Conservation (phyloP, 306 rosid species). For the Lablab purpureus region DNA sequence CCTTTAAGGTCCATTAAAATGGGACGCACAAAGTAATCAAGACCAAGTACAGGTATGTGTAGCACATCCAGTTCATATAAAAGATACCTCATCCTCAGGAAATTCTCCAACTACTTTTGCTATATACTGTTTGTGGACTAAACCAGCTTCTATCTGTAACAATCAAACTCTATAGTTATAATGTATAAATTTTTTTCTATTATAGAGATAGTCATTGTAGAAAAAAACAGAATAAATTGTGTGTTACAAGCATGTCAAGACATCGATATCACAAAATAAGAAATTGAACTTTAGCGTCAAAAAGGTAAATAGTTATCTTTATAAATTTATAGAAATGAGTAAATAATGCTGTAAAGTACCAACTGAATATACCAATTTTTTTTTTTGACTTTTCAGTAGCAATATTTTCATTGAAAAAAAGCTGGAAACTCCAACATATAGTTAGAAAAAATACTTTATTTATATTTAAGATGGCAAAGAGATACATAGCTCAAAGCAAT, state of each 20-base stretch:
- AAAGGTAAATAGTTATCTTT: not conserved
- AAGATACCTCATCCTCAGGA: slow-evolving; percentile 71
- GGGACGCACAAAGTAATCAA: not conserved
- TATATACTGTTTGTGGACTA: slow-evolving; percentile 79
- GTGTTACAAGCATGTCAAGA: slow-evolving; percentile 12
- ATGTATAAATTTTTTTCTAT: slow-evolving; percentile 6
- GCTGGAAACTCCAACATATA: not conserved
- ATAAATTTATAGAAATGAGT: not conserved
- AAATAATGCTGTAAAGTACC: not conserved
- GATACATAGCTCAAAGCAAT: slow-evolving; percentile 9
- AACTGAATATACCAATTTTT: not conserved
- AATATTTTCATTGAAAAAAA: slow-evolving; percentile 10
- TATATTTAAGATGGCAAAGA: slow-evolving; percentile 11
- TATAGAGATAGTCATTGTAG: slow-evolving; percentile 5
- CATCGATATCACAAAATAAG: slow-evolving; percentile 22
- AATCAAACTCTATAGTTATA: slow-evolving; percentile 29
- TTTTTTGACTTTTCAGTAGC: not conserved
- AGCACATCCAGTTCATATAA: slow-evolving; percentile 46
- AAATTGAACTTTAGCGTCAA: slow-evolving; percentile 26
- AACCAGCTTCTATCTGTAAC: slow-evolving; percentile 86
- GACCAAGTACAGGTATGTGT: slow-evolving; percentile 18
- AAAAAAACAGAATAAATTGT: slow-evolving; percentile 5
- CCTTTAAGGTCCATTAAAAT: not conserved
- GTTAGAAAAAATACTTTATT: slow-evolving; percentile 1
- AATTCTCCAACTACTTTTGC: slow-evolving; percentile 84